These are phyloP conservation scores for Adansonia gregorii DNA, from an alignment of 441 rosid genomes.

Conservation along the genomic window DNA sequence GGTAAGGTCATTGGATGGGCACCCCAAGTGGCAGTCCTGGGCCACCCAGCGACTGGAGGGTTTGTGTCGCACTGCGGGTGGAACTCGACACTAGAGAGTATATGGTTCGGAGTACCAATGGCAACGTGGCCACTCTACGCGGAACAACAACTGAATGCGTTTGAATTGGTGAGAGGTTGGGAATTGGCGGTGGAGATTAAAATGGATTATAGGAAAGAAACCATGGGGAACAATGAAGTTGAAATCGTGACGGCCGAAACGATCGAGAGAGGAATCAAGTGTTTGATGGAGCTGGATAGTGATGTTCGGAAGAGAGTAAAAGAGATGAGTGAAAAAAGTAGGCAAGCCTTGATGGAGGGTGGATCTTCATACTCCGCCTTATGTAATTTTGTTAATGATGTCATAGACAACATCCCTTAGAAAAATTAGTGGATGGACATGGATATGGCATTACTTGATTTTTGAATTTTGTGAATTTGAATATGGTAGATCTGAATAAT, in stretches of 20 bases:
- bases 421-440: not conserved
- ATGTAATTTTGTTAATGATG: not conserved
- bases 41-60: not conserved
- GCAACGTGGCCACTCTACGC: not conserved
- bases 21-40: not conserved
- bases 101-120: slow-evolving; percentile 4
- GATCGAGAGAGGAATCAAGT: not conserved
- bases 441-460: too few species aligned
- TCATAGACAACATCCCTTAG: not conserved
- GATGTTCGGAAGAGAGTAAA: not conserved
- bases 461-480: too few species aligned
- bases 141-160: not conserved
- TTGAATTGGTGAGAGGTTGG: not conserved
- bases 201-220: not conserved
- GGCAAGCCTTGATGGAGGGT: not conserved
- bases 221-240: not conserved
- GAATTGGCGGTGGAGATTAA: not conserved
- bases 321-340: not conserved
- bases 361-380: not conserved
- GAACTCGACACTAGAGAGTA: not conserved
- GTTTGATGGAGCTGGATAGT: not conserved
- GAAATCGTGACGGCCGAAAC: not conserved
- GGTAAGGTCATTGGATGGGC: slow-evolving; percentile 4
- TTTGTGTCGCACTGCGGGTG: slow-evolving; percentile 8
- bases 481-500: too few species aligned